Evolutionary conservation across 208 protist species (phyloP), one percentile per base, ranked within the genome.

Genomic region (Crithidia sp.): DNA sequence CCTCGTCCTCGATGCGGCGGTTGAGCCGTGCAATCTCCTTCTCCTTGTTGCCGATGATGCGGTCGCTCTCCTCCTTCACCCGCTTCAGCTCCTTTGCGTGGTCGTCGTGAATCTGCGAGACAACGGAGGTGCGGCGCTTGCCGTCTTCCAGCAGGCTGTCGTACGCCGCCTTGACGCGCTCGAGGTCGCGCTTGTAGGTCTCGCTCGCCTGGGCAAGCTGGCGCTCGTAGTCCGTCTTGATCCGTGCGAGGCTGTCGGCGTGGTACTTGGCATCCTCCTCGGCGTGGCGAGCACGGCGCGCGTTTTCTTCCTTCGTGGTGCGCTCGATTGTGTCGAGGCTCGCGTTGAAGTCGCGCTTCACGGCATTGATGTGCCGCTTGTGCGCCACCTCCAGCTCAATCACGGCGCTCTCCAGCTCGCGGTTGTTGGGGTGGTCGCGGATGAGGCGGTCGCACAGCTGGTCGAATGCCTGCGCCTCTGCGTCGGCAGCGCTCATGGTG

Each of bases 1-100:
- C 41, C 53, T 80, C 75, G 57, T 82, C 81, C 12, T 83, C 74
- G 36, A 87, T 36, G 10, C 71, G 50, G 44, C 79, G 75, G 59
- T 83, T 77, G 19, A 91, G 76, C 19, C 72, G 67, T 9, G 77
- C 70, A 47, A 87, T 87, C 44, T 92, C 87, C 37, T 82, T 75
- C 41, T 87, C 81, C 71, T 86, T 87, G 54, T 83, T 82, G 10
- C 47, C 56, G 12, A 81, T 47, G 17, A 76, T 57, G 7, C 80
- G 71, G 56, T 83, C 74, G 45, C 74, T 70, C 63, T 92, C 87
- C 4, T 89, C 84, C 52, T 87, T 81, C 10, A 74, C 57, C 8
- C 75, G 81, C 45, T 68, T 58, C 63, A 89, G 36, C 54, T 87
- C 79, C 36, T 66, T 71, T 41, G 75, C 77, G 62, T 85, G 71